A percentile compares a stretch with the other conserved stretches of the same genome.
Evolutionary conservation across 2,329 filamentous ascomycete species (phyloP).

Genomic region (Trichoderma polysporum): DNA sequence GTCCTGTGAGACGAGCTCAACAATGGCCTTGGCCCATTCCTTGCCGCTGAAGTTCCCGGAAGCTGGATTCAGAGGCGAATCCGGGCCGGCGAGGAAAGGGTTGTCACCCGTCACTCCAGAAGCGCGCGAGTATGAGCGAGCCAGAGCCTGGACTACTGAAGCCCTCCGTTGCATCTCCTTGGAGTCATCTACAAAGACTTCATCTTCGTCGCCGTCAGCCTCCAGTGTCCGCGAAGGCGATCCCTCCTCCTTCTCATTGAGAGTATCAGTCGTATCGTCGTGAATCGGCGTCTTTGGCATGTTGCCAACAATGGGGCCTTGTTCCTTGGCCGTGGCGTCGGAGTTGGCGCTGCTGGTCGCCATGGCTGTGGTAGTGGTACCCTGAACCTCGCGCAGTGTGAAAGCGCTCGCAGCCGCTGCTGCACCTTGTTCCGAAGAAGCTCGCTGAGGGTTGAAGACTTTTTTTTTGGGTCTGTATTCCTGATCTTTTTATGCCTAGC

Average conservation of each 20-base stretch:
- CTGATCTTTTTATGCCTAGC: background rate
- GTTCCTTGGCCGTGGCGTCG: slow-evolving; percentile 47
- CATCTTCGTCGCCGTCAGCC: slow-evolving; percentile 31
- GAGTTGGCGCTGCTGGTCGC: slow-evolving; percentile 42
- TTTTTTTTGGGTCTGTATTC: background rate
- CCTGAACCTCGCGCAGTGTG: background rate
- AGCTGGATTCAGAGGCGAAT: slow-evolving; percentile 54
- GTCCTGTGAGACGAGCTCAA: slow-evolving; percentile 51
- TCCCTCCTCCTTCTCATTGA: slow-evolving; percentile 39
- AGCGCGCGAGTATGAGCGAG: slow-evolving; percentile 53
- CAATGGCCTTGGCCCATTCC: slow-evolving; percentile 61
- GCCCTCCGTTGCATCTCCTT: slow-evolving; percentile 51
- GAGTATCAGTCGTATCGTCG: slow-evolving; percentile 34
- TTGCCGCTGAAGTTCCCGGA: slow-evolving; percentile 54
- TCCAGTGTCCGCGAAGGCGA: slow-evolving; percentile 31
- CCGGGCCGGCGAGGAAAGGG: slow-evolving; percentile 49
- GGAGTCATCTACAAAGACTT: slow-evolving; percentile 25
- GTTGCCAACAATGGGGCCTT: slow-evolving; percentile 33
- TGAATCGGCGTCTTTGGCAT: slow-evolving; percentile 28
- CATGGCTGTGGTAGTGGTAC: slow-evolving; percentile 3
- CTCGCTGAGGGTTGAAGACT: background rate
- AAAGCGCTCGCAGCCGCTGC: background rate
- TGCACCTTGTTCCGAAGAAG: background rate
- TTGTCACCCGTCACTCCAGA: slow-evolving; percentile 45
- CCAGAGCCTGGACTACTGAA: slow-evolving; percentile 55